Base-by-base conservation (phyloP, 352 stramenopile genomes). In the Globisporangium nagaii region DNA sequence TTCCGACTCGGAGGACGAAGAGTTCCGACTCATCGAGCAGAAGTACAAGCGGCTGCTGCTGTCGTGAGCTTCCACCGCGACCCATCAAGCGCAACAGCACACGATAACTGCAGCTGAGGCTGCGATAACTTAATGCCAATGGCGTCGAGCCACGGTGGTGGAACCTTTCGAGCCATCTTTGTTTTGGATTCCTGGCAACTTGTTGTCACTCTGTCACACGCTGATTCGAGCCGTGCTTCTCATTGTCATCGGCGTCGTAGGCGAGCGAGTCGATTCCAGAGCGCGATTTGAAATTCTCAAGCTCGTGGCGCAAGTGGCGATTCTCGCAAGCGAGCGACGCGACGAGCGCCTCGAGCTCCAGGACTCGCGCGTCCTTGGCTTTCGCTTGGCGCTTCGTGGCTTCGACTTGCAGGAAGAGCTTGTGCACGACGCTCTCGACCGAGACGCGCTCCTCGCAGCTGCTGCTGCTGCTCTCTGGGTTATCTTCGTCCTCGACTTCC, bases 1-100 rank as follows among this genome's bases (percentile, higher is more conserved):
- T 0, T 85, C 71, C 4, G 81, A 92, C 57, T 90, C 81, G 20
- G 81, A 91, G 25, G 71, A 81, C 37, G 81, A 90, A 39, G 81
- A 92, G 52, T 71, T 90, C 27, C 67, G 74, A 8, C 71, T 75
- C 54, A 92, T 92, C 35, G 79, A 90, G 58, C 68, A 82, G 28
- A 92, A 92, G 47, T 92, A 92, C 58, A 75, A 72, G 48, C 62
- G 58, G 24, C 55, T 83, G 27, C 65, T 85, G 53, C 56, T 58
- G 37, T 56, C 58, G 13, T 78, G 53, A 73, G n/a, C 30, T 48
- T 22, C 8, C 27, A 25, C 25, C 10, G 25, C 8, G n/a, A n/a
- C n/a, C n/a, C n/a, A n/a, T n/a, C n/a, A n/a, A n/a, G n/a, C n/a
- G n/a, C n/a, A n/a, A n/a, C 34, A 49, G 42, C 28, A 49, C 27